Evolutionary conservation across 805 yeast species (phyloP).

Genomic region (Barnettozyma californica): DNA sequence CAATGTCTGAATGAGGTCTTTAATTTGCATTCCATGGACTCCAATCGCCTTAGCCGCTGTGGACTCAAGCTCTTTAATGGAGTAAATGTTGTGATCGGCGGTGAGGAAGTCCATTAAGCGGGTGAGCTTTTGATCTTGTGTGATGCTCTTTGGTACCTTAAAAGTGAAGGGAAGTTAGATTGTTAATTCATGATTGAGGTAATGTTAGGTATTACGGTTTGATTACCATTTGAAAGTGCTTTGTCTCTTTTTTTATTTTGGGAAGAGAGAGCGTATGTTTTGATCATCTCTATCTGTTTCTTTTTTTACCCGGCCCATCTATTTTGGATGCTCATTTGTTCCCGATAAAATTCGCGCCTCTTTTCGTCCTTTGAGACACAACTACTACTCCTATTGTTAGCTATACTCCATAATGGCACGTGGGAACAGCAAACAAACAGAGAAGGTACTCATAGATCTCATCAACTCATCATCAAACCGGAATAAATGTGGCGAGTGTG

Average conservation of each 20-base stretch:
- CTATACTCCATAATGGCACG: constrained; percentile 24
- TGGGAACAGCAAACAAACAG: constrained; percentile 34
- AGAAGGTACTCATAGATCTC: constrained; percentile 50
- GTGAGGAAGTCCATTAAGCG: constrained; percentile 35
- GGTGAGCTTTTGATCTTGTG: background rate
- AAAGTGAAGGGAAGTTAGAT: constrained; percentile 32
- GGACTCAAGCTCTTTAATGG: constrained; percentile 47
- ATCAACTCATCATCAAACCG: constrained; percentile 54
- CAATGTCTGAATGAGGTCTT: constrained; percentile 41
- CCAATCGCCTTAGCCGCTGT: constrained; percentile 39
- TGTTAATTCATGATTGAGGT: background rate
- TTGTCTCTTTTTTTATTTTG: constrained; percentile 23
- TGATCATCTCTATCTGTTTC: no score
- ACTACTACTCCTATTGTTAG: background rate
- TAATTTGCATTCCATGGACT: constrained; percentile 49
- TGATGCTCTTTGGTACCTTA: constrained; percentile 31
- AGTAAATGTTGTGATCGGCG: constrained; percentile 36
- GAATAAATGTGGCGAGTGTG: constrained; percentile 80
- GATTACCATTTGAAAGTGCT: background rate
- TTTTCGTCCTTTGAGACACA: background rate
- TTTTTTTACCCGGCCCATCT: background rate
- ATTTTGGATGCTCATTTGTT: background rate
- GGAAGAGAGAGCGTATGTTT: background rate
- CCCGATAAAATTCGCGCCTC: background rate
- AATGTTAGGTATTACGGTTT: background rate